Evolutionary conservation across 202 grass and related monocot genomes (phyloP).

Genomic region (Zizania palustris): DNA sequence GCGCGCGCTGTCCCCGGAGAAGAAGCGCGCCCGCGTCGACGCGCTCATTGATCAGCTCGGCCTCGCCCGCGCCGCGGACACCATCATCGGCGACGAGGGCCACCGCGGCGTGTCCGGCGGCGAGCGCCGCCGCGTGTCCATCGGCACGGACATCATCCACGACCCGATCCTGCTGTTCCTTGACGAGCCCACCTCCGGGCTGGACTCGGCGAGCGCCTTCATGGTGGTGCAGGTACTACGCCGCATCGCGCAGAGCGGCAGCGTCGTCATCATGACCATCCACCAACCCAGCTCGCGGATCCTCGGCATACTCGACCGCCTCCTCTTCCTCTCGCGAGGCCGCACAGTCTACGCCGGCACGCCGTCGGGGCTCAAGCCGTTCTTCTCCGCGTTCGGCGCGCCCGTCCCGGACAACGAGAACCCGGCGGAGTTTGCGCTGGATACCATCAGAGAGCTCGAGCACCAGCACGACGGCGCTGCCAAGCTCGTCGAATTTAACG

Average conservation of each 20-base stretch:
- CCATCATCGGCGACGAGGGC: slow-evolving; percentile 86
- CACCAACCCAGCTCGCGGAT: slow-evolving; percentile 89
- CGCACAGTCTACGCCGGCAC: slow-evolving; percentile 68
- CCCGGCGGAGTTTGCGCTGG: slow-evolving; percentile 84
- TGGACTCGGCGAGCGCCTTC: slow-evolving; percentile 83
- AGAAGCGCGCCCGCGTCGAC: slow-evolving; percentile 69
- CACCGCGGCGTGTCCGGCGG: slow-evolving; percentile 88
- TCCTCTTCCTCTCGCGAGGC: slow-evolving; percentile 68
- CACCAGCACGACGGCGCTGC: slow-evolving; percentile 39
- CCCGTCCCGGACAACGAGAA: slow-evolving; percentile 87
- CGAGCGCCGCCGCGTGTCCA: slow-evolving; percentile 70
- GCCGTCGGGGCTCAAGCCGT: slow-evolving; percentile 49
- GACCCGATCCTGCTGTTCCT: slow-evolving; percentile 87
- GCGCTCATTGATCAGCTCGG: slow-evolving; percentile 77
- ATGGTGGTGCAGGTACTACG: slow-evolving; percentile 89
- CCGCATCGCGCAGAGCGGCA: slow-evolving; percentile 73
- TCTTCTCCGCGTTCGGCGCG: slow-evolving; percentile 60
- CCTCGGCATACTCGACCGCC: slow-evolving; percentile 58
- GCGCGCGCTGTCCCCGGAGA: slow-evolving; percentile 30
- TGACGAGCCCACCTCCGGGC: slow-evolving; percentile 82
- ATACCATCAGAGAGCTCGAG: slow-evolving; percentile 81
- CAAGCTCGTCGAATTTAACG: slow-evolving; percentile 70
- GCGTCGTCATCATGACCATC: slow-evolving; percentile 81
- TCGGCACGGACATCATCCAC: slow-evolving; percentile 84
- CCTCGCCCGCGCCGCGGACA: slow-evolving; percentile 59